Evolutionary conservation across 2,329 filamentous ascomycete genomes (phyloP).

Genomic region (Clathrospora elynae): DNA sequence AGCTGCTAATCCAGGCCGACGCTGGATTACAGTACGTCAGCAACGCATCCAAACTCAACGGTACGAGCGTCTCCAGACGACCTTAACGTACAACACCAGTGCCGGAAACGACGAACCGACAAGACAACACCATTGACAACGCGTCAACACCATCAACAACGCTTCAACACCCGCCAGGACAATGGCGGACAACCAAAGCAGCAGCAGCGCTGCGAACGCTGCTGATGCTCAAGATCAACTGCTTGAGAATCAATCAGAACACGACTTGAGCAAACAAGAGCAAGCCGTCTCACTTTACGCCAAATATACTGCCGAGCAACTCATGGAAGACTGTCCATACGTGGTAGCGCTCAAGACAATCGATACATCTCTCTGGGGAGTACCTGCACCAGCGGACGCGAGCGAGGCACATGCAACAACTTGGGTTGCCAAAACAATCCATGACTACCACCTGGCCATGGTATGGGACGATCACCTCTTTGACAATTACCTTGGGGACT

Average conservation of each 20-base stretch:
- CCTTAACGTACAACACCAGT: background rate
- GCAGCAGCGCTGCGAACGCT: background rate
- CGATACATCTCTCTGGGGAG: background rate
- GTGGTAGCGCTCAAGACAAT: background rate
- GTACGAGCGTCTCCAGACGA: background rate
- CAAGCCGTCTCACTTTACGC: background rate
- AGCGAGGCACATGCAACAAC: background rate
- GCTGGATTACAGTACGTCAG: background rate
- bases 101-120: background rate
- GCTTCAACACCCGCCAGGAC: background rate
- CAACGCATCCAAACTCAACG: too few relatives aligned
- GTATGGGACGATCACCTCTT: background rate
- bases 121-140: background rate
- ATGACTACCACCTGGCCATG: background rate
- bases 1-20: too few relatives aligned
- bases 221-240: background rate
- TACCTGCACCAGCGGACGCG: background rate
- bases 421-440: background rate
- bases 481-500: background rate
- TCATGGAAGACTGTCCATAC: background rate
- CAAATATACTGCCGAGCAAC: background rate
- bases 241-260: background rate
- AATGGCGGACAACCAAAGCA: background rate
- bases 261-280: background rate
- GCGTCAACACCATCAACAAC: background rate